A percentile compares a stretch with the other conserved stretches of the same genome.
Conservation (phyloP, 2,329 filamentous ascomycete genomes). For the Fusarium pseudocircinatum region DNA sequence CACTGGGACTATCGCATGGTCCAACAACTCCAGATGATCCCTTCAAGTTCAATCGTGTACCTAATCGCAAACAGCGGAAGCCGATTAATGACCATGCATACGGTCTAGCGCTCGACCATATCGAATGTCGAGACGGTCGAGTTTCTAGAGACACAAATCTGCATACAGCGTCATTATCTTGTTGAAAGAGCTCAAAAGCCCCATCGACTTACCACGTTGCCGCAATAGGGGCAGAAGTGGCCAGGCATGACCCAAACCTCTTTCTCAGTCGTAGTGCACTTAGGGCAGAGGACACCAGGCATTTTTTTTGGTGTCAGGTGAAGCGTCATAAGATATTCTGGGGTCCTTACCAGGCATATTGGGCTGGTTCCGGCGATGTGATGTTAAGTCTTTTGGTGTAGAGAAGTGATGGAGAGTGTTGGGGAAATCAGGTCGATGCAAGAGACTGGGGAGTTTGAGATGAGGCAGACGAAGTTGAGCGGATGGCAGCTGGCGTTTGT, state of each 20-base stretch:
- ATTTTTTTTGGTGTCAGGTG: rapidly evolving
- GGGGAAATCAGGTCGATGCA: too few relatives aligned
- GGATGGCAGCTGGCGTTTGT: rapidly evolving
- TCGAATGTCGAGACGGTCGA: neutral
- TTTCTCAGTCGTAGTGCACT: neutral
- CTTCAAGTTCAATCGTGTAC: rapidly evolving
- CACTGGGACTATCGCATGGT: neutral
- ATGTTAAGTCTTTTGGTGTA: rapidly evolving
- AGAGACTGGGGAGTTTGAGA: neutral
- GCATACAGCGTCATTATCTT: rapidly evolving
- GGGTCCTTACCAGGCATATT: neutral
- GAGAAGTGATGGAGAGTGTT: too few relatives aligned
- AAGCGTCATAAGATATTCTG: neutral
- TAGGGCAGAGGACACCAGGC: neutral
- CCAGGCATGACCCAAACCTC: neutral
- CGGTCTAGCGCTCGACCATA: rapidly evolving
- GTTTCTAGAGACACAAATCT: neutral
- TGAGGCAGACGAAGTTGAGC: too few relatives aligned
- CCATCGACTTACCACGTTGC: neutral
- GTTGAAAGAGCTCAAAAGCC: rapidly evolving
- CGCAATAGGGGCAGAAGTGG: neutral
- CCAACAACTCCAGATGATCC: rapidly evolving
- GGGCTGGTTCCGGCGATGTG: rapidly evolving
- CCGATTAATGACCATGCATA: rapidly evolving
- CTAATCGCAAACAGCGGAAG: rapidly evolving